Percentiles rank a stretch among this genome's conserved stretches.
These are phyloP conservation scores for Vanilla planifolia DNA, from an alignment of 106 monocot species.

Conservation along the genomic window DNA sequence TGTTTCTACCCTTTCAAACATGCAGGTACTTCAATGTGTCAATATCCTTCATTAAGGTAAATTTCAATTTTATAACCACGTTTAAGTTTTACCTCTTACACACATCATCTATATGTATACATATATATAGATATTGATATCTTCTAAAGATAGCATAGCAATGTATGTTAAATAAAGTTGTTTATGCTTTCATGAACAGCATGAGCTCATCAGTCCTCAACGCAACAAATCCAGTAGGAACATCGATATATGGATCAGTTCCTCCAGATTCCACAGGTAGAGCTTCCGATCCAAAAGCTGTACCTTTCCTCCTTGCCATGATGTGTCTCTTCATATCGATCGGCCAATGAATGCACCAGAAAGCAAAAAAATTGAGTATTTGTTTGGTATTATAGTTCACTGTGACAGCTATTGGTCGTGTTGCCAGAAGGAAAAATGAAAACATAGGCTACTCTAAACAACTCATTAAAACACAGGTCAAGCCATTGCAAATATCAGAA, in stretches of 20 bases:
- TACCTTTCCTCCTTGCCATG: conserved; percentile 11
- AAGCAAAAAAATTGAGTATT: neutral
- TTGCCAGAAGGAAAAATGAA: neutral
- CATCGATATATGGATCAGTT: conserved; percentile 13
- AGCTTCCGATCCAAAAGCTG: neutral
- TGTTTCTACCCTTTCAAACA: neutral
- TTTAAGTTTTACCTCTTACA: too few species aligned
- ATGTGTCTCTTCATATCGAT: conserved; percentile 14
- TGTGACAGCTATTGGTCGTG: neutral
- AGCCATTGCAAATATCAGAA: neutral
- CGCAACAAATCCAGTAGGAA: conserved; percentile 1
- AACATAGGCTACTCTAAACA: neutral
- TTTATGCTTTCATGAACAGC: conserved; percentile 8
- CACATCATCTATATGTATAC: neutral
- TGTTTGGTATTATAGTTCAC: neutral
- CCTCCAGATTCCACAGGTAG: conserved; percentile 16
- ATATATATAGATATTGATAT: neutral
- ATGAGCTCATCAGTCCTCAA: conserved; percentile 9
- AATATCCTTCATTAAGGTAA: conserved; percentile 13
- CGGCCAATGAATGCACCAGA: neutral
- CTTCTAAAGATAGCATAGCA: neutral
- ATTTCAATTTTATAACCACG: neutral
- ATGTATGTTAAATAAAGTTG: neutral
- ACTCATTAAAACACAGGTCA: neutral
- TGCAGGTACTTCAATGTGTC: conserved; percentile 23